phyloP scores from a whole-genome alignment of 805 yeast genomes.

The Ascoidea rubescens region DNA sequence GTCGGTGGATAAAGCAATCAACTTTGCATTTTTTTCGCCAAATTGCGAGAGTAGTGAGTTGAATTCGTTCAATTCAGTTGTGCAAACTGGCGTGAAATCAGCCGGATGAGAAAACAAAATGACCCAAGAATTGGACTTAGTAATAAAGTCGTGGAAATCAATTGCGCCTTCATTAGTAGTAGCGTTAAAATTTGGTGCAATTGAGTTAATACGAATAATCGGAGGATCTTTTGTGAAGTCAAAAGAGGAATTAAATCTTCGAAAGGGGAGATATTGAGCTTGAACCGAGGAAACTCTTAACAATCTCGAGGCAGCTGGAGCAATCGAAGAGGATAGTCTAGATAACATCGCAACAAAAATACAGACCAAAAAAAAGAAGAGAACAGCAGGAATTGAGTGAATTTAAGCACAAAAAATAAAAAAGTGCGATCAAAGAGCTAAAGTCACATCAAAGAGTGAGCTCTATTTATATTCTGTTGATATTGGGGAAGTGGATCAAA shows the following conservation, averaged over 20 bases:
- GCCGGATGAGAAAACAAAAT: constrained; percentile 90
- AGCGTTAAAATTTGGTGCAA: constrained; percentile 82
- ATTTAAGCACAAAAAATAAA: not conserved
- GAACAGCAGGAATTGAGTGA: not conserved
- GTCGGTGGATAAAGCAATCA: constrained; percentile 85
- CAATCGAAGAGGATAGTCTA: not conserved
- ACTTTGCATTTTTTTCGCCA: constrained; percentile 69
- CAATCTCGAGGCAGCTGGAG: not conserved
- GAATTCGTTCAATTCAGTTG: constrained; percentile 92
- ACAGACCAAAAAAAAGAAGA: not conserved
- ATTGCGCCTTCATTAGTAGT: constrained; percentile 72
- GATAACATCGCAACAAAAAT: no score
- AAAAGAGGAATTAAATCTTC: not conserved
- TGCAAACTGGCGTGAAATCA: constrained; percentile 94
- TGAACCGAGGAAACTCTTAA: not conserved
- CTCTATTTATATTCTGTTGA: no score
- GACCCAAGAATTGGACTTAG: constrained; percentile 57
- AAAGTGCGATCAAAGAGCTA: not conserved
- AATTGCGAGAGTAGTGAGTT: constrained; percentile 83
- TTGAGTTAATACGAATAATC: constrained; percentile 64
- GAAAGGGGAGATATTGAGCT: not conserved
- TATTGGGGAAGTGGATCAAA: no score
- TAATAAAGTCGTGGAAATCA: constrained; percentile 78
- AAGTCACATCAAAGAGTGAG: not conserved
- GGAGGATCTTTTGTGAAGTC: constrained; percentile 16